Evolutionary conservation across 257 asterid genomes (phyloP), one percentile per base, ranked within the genome.

Genomic region (Fraxinus pennsylvanica): DNA sequence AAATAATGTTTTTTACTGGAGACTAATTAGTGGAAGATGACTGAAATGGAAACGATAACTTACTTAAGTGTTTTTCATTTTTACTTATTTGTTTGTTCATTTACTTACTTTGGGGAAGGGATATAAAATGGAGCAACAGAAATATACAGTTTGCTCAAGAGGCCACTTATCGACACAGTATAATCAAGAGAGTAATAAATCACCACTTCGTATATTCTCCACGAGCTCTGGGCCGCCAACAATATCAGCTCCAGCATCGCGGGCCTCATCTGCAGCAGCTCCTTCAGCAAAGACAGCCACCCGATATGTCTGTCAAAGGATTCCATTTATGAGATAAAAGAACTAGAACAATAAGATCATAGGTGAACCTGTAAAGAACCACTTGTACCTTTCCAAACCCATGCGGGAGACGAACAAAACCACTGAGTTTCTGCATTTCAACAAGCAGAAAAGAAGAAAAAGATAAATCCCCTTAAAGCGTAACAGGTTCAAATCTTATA

Each of bases 271-370:
- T 78, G 97, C 99, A 76, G 93, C 94, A 83, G 96, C 91, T 84
- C 99, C 99, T 87, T 95, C 99, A 67, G 99, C 99, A 88, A 95
- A 95, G 78, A 88, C 98, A 87, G 94, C 94, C 79, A 95, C 94
- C 39, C 91, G 84, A 79, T 84, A 87, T 74, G 90, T 85, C 99
- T 95, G 85, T 81, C 52, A 81, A 81, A 68, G 74, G 57, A 77
- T 78, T 54, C 59, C 32, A 74, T 65, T 77, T 43, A 86, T 86
- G 78, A 85, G 82, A 75, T 57, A 78, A 15, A 54, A 73, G 63
- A 73, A 68, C 30, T 79, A 69, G 6, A 68, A 76, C 79, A 79
- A 81, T 71, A 78, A 67, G n/a, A 59, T 75, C 39, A 73, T 71
- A 72, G 10, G 32, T 41, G 74, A 84, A 41, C 66, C 66, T 66